phyloP scores from a whole-genome alignment of 1,284 basidiomycete genomes.

The Ceratorhiza oryzae-sativae region DNA sequence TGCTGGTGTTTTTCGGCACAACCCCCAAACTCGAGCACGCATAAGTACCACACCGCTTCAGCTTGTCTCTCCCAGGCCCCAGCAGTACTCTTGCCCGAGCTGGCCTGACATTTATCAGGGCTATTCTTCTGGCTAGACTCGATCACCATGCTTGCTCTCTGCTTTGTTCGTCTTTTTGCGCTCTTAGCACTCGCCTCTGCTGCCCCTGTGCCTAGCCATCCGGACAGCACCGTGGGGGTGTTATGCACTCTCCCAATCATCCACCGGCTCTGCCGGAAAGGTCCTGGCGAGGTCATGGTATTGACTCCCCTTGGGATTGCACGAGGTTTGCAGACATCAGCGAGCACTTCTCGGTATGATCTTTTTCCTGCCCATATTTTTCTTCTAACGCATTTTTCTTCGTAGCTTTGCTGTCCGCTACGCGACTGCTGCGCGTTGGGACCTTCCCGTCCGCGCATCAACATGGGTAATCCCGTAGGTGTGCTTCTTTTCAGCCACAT shows the following conservation, averaged over 20 bases:
- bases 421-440: slow-evolving; percentile 67
- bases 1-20: neutral
- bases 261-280: neutral
- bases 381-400: neutral
- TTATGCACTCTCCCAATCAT: neutral
- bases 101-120: neutral
- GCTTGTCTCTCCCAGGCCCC: slow-evolving; percentile 9
- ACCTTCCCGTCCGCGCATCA: slow-evolving; percentile 59
- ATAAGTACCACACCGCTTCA: slow-evolving; percentile 19
- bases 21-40: neutral
- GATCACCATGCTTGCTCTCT: slow-evolving; percentile 1
- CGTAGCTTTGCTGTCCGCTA: slow-evolving; percentile 65
- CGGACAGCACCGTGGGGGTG: neutral
- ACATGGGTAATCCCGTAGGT: slow-evolving; percentile 70
- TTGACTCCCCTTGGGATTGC: slow-evolving; percentile 9
- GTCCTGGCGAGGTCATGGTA: slow-evolving; percentile 1
- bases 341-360: slow-evolving; percentile 8
- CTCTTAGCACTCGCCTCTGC: slow-evolving; percentile 10
- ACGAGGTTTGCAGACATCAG: slow-evolving; percentile 5
- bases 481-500: neutral
- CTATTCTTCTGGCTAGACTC: neutral
- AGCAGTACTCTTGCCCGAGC: neutral
- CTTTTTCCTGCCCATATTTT: neutral
- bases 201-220: slow-evolving; percentile 19
- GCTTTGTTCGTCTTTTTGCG: slow-evolving; percentile 19